These are phyloP conservation scores for Podila clonocystis DNA, from an alignment of 192 early-diverging fungal genomes.

Conservation along the genomic window DNA sequence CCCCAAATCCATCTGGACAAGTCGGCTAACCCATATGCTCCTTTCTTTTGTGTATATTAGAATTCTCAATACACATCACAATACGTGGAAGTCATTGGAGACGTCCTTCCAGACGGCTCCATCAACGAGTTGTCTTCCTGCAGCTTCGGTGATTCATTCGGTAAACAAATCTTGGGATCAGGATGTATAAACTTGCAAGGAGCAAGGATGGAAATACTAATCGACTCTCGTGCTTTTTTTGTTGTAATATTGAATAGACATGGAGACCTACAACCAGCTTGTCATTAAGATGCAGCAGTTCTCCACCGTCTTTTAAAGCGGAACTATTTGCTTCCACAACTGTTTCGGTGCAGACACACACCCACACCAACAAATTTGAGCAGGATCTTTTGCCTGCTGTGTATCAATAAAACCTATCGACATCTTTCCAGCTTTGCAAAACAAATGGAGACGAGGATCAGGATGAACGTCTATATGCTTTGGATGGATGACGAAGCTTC, in stretches of 20 bases:
- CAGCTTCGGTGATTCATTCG: conserved; percentile 43
- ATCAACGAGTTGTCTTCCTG: conserved; percentile 19
- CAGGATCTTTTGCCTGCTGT: not conserved
- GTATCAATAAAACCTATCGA: not conserved
- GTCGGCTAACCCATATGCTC: not conserved
- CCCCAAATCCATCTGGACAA: too few species aligned
- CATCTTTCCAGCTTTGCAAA: not conserved
- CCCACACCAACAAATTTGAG: not conserved
- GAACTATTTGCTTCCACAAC: not conserved
- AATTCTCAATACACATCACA: conserved; percentile 30
- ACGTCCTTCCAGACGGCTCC: conserved; percentile 23
- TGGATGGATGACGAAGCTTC: too few species aligned
- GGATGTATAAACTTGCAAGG: not conserved
- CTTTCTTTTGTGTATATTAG: not conserved
- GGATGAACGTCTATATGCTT: not conserved
- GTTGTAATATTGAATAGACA: conserved; percentile 4
- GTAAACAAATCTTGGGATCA: conserved; percentile 5
- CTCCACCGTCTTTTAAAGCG: conserved; percentile 23
- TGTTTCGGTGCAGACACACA: not conserved
- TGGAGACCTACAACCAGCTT: conserved; percentile 31
- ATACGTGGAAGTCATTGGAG: conserved; percentile 41
- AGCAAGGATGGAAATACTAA: not conserved
- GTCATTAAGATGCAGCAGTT: conserved; percentile 32
- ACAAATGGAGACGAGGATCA: not conserved
- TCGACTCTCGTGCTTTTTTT: not conserved